Evolutionary conservation across 768 basidiomycete species (phyloP).

Genomic region (Termitomyces sp.): DNA sequence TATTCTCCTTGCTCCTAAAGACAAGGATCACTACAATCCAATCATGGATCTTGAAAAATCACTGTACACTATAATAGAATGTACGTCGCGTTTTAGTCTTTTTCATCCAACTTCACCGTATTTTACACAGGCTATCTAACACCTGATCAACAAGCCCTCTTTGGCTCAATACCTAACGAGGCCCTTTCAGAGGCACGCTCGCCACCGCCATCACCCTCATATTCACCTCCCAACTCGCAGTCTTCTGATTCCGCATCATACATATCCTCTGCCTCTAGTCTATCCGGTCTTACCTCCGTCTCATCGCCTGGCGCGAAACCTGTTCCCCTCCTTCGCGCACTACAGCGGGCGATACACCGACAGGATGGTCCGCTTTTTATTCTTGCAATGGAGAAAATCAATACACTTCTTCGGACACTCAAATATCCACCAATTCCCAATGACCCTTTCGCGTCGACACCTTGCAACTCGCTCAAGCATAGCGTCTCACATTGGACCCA

Average conservation of each 20-base stretch:
- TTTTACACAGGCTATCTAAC: conserved; percentile 56
- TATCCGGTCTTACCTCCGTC: conserved; percentile 26
- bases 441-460: conserved; percentile 40
- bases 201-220: conserved; percentile 27
- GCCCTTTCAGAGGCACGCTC: conserved; percentile 35
- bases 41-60: conserved; percentile 73
- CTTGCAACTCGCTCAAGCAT: conserved; percentile 43
- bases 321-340: conserved; percentile 40
- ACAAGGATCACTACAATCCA: conserved; percentile 84
- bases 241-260: conserved; percentile 25
- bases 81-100: conserved; percentile 28
- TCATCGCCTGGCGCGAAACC: conserved; percentile 21
- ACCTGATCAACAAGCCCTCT: conserved; percentile 54
- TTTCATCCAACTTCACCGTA: conserved; percentile 4
- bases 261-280: conserved; percentile 22
- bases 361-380: conserved; percentile 72
- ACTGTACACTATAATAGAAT: conserved; percentile 66
- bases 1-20: conserved; percentile 72
- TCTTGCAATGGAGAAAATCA: conserved; percentile 54
- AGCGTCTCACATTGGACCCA: conserved; percentile 44
- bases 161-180: conserved; percentile 59
- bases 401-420: conserved; percentile 50
- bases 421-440: conserved; percentile 60
- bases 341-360: conserved; percentile 65
- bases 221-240: conserved; percentile 32